Evolutionary conservation across 2,329 filamentous ascomycete genomes (phyloP).

Genomic region (Epichloe coenophiala): DNA sequence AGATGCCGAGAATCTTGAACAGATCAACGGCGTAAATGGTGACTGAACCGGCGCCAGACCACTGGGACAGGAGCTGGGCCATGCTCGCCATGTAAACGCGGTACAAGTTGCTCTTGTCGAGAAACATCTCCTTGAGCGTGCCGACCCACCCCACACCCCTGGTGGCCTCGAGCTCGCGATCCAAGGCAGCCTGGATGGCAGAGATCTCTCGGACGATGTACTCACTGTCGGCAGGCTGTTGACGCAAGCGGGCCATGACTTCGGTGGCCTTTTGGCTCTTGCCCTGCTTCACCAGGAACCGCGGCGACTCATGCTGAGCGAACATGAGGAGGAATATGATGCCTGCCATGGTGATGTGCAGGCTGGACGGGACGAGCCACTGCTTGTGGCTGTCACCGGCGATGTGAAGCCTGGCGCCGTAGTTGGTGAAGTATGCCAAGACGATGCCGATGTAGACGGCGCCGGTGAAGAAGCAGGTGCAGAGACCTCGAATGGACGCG

Average conservation of each 20-base stretch:
- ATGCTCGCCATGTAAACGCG: constrained; percentile 54
- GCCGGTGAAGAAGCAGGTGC: constrained; percentile 43
- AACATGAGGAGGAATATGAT: constrained; percentile 59
- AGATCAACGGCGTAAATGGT: constrained; percentile 65
- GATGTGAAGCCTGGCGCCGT: constrained; percentile 40
- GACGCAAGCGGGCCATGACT: constrained; percentile 43
- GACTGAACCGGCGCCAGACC: constrained; percentile 60
- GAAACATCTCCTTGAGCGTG: constrained; percentile 54
- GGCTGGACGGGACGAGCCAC: constrained; percentile 56
- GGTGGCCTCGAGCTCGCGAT: constrained; percentile 60
- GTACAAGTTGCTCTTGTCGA: constrained; percentile 57
- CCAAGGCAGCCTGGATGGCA: constrained; percentile 50
- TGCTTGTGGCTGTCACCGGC: constrained; percentile 30
- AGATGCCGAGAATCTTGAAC: constrained; percentile 58
- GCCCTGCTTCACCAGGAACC: constrained; percentile 54
- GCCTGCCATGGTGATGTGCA: constrained; percentile 66
- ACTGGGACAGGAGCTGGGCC: constrained; percentile 61
- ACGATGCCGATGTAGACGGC: constrained; percentile 65
- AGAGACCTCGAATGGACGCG: constrained; percentile 56
- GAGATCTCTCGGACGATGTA: constrained; percentile 49
- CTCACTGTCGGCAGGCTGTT: constrained; percentile 43
- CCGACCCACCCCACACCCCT: constrained; percentile 51
- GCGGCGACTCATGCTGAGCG: constrained; percentile 55
- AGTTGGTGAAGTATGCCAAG: constrained; percentile 65
- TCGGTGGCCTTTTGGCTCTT: constrained; percentile 43